phyloP scores from a whole-genome alignment of 768 basidiomycete species.

The Tephrocybe sp. region DNA sequence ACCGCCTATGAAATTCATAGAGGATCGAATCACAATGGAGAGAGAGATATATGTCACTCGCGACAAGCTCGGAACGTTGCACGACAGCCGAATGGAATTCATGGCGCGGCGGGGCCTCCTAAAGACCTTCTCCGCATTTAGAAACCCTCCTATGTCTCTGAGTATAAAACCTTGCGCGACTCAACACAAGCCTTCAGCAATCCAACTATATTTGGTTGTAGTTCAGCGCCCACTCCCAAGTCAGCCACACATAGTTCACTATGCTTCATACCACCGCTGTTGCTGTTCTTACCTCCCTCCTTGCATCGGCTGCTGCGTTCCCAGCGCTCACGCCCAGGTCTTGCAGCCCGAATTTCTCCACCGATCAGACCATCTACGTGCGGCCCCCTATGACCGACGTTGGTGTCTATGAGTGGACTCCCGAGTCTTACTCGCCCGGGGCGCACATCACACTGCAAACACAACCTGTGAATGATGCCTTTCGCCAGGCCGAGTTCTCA shows the following conservation, averaged over 20 bases:
- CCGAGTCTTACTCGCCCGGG: conserved; percentile 6
- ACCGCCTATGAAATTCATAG: too few species aligned
- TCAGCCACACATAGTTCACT: neutral
- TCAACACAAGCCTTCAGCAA: too few species aligned
- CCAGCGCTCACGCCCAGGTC: conserved; percentile 14
- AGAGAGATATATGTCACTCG: too few species aligned
- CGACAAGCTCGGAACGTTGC: too few species aligned
- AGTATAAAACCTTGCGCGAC: too few species aligned
- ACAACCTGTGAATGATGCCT: conserved; percentile 4
- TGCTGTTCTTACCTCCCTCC: conserved; percentile 2
- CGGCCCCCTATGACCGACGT: conserved; percentile 8
- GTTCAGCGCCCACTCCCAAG: neutral
- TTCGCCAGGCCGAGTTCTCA: conserved; percentile 7
- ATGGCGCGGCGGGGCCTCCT: too few species aligned
- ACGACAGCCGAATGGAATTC: too few species aligned
- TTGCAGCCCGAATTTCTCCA: conserved; percentile 10
- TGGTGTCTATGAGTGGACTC: conserved; percentile 12
- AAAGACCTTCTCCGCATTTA: too few species aligned
- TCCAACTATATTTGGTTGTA: neutral
- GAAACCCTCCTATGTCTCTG: too few species aligned
- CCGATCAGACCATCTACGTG: conserved; percentile 14
- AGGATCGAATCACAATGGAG: too few species aligned
- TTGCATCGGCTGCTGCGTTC: conserved; percentile 24
- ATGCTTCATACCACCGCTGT: conserved; percentile 6
- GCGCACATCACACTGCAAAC: conserved; percentile 7